These are phyloP conservation scores for Aspergillus neoniger DNA, from an alignment of 2,329 filamentous ascomycete genomes.

Conservation along the genomic window DNA sequence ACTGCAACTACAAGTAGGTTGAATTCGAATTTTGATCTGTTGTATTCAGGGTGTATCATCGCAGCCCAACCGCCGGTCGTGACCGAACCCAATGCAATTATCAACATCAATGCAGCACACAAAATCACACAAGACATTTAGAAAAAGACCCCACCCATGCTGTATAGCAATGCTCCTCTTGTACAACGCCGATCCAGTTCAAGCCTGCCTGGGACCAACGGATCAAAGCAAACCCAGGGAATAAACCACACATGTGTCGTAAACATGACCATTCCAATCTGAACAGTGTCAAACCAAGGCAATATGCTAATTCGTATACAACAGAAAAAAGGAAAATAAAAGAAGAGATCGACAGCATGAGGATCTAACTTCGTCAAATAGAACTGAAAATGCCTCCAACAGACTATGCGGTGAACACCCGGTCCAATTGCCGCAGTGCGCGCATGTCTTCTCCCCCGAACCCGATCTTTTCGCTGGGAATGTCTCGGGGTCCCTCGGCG, in stretches of 20 bases:
- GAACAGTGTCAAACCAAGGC: conserved; percentile 18
- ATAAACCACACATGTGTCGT: background rate
- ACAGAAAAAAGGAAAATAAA: background rate
- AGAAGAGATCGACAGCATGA: background rate
- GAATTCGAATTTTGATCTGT: conserved; percentile 1
- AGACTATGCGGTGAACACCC: conserved; percentile 47
- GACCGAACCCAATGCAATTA: conserved; percentile 7
- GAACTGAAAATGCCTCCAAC: background rate
- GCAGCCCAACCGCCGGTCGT: conserved; percentile 1
- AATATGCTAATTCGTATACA: conserved; percentile 5
- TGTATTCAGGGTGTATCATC: conserved; percentile 7
- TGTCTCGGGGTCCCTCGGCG: conserved; percentile 53
- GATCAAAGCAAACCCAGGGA: conserved; percentile 3
- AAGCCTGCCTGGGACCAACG: conserved; percentile 4
- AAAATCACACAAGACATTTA: conserved; percentile 1
- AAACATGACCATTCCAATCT: conserved; percentile 9
- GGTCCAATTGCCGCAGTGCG: conserved; percentile 66
- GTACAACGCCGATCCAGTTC: conserved; percentile 23
- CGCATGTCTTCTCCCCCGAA: conserved; percentile 64
- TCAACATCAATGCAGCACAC: conserved; percentile 10
- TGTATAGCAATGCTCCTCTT: conserved; percentile 24
- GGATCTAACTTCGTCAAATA: background rate
- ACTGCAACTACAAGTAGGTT: background rate
- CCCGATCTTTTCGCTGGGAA: conserved; percentile 58
- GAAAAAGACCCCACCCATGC: conserved; percentile 21